Evolutionary conservation across 2,329 filamentous ascomycete genomes (phyloP), one percentile per base, ranked within the genome.

Genomic region (Zalaria sp.): DNA sequence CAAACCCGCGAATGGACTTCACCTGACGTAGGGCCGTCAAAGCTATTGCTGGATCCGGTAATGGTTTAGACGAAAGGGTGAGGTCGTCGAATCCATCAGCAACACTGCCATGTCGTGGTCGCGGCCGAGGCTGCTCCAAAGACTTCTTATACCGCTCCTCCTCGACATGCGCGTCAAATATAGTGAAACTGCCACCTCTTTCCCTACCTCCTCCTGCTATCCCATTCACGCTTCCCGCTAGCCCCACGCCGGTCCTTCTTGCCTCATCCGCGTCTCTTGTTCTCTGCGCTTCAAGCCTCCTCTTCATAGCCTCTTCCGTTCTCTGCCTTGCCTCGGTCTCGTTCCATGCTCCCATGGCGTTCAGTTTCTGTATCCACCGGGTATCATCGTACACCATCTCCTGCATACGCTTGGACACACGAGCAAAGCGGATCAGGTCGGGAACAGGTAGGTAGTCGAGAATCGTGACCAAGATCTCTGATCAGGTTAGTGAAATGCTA

Each of bases 301-400:
- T 59, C 51, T 58, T 63, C 60, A 67, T 71, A 5, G 74, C 72
- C 25, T 89, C 80, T 47, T 95, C 89, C 40, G 86, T 84, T 41
- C 83, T 69, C 51, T 75, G 78, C 46, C 88, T 74, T 4, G 91
- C 91, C 57, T 94, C 89, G 3, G 68, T 61, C 57, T 98, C 91
- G 55, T 93, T 81, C 91, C 91, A 98, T 50, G 83, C 82, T 2
- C 81, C 84, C 79, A 98, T 94, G 44, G 73, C 79, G 57, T 83
- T 83, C 42, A 98, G 64, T 48, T 84, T 75, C 48, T 84, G 78
- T 34, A 96, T 83, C 91, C 91, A 98, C 66, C 89, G 75, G 39
- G 87, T 85, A 61, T 98, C 91, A 60, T 98, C 91, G 63, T 96
- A 98, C 3, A 95, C 88, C 88, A 98, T 98, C 64, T 98, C 91